Evolutionary conservation across 208 protist species (phyloP).

Genomic region (Trypanosoma lewisi): DNA sequence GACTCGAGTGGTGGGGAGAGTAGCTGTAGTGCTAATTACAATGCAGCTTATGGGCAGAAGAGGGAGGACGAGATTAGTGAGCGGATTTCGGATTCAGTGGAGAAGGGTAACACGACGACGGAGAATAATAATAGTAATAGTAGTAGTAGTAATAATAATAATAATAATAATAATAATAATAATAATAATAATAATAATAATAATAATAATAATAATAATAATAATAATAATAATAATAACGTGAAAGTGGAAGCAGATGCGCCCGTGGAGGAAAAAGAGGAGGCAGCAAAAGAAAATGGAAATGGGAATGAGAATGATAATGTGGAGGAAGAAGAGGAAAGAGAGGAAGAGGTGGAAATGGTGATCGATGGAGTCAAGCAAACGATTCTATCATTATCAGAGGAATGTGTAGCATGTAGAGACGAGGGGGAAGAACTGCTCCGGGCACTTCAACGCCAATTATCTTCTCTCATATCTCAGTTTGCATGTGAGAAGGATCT

Average conservation of each 20-base stretch:
- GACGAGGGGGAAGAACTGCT: neutral
- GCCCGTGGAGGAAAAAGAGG: neutral
- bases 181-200: too few relatives aligned
- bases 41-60: neutral
- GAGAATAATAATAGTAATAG: too few relatives aligned
- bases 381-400: conserved; percentile 1
- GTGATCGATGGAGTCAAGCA: neutral
- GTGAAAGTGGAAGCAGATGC: neutral
- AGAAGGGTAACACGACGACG: neutral
- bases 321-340: neutral
- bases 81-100: neutral
- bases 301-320: neutral
- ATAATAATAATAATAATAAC: too few relatives aligned
- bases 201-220: too few relatives aligned
- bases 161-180: too few relatives aligned
- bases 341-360: conserved; percentile 2
- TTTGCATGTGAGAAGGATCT: neutral
- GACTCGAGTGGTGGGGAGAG: neutral
- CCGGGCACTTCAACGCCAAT: neutral
- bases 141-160: too few relatives aligned
- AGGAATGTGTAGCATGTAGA: neutral
- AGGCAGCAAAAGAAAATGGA: neutral
- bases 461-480: conserved; percentile 1
- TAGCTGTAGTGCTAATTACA: neutral
- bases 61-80: too few relatives aligned